Conservation (phyloP, 2,329 filamentous ascomycete genomes). For the Cercospora sojina region DNA sequence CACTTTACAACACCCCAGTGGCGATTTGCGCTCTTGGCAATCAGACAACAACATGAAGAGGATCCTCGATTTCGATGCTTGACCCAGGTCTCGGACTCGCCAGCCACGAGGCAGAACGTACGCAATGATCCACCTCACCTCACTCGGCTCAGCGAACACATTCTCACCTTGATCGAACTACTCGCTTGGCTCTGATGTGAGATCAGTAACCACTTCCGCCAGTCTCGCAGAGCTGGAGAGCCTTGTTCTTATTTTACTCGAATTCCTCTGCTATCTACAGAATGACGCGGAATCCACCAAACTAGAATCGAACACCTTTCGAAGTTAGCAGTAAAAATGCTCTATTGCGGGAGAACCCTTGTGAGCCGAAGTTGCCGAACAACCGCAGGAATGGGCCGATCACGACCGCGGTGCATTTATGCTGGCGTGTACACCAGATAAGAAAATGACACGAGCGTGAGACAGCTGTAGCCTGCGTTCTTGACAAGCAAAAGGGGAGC, state of each 20-base stretch:
- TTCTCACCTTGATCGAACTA: not conserved
- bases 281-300: no score
- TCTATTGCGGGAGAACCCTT: not conserved
- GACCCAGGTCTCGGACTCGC: not conserved
- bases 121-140: no score
- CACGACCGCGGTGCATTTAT: not conserved
- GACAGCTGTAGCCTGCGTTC: no score
- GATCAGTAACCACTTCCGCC: not conserved
- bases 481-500: no score
- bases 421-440: not conserved
- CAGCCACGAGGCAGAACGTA: not conserved
- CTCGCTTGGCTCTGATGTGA: not conserved
- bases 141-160: not conserved
- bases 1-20: not conserved
- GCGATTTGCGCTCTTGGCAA: not conserved
- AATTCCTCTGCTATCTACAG: no score
- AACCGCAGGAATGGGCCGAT: not conserved
- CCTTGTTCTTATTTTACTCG: no score
- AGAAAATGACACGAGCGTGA: not conserved
- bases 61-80: not conserved
- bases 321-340: no score
- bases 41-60: not conserved
- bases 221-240: not conserved
- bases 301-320: no score
- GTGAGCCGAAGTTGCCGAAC: not conserved